A percentile compares a stretch with the other conserved stretches of the same genome.
These are phyloP conservation scores for Heliocybe sulcata DNA, from an alignment of 1,284 basidiomycete species.

Conservation along the genomic window DNA sequence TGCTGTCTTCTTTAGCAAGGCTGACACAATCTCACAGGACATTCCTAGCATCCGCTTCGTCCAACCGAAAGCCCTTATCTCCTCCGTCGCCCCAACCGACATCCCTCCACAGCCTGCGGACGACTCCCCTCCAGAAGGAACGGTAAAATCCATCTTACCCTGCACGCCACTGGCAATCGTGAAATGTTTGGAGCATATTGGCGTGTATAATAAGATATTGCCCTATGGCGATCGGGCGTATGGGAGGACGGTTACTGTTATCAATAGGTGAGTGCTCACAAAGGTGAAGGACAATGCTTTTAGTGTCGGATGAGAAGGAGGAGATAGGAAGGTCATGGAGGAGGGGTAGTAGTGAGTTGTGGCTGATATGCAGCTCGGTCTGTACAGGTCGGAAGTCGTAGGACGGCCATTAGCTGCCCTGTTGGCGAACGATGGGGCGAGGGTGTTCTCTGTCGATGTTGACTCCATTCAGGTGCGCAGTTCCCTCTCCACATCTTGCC, in stretches of 20 bases:
- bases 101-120: slow-evolving; percentile 30
- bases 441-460: slow-evolving; percentile 92
- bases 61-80: slow-evolving; percentile 53
- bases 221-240: slow-evolving; percentile 94
- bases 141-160: slow-evolving; percentile 91
- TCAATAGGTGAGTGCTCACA: slow-evolving; percentile 75
- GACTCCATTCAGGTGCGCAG: slow-evolving; percentile 74
- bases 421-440: slow-evolving; percentile 91
- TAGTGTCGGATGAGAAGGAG: no score
- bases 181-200: slow-evolving; percentile 86
- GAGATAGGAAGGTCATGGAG: no score
- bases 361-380: no score
- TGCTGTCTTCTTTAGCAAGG: no score
- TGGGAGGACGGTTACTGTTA: slow-evolving; percentile 89
- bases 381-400: slow-evolving; percentile 85
- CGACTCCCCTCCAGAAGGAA: slow-evolving; percentile 70
- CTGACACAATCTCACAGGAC: no score
- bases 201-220: slow-evolving; percentile 89
- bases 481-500: slow-evolving; percentile 2
- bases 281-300: no score
- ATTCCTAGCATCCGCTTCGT: slow-evolving; percentile 67
- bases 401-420: slow-evolving; percentile 92
- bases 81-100: slow-evolving; percentile 32
- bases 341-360: no score
- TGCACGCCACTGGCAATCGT: slow-evolving; percentile 97